Conservation (phyloP, 1,284 basidiomycete genomes). For the Ceraceosorus guamensis region DNA sequence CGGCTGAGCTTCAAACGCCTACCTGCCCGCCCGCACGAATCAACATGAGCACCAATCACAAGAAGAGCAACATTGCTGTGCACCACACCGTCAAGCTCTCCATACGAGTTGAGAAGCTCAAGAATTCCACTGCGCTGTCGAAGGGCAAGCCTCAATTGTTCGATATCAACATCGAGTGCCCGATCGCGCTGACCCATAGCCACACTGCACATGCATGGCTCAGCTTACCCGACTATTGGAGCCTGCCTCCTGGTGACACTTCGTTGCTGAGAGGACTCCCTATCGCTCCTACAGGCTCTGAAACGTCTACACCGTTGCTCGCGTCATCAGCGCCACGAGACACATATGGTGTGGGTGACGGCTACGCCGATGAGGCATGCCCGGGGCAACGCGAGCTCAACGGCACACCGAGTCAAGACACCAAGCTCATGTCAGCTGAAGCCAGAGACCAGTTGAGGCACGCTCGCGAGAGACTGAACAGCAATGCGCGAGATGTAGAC, state of each 20-base stretch:
- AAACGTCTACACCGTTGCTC: too few species aligned
- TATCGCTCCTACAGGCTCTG: too few species aligned
- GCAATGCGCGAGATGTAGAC: too few species aligned
- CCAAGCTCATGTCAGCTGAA: too few species aligned
- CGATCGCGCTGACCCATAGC: slow-evolving; percentile 55
- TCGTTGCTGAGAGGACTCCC: too few species aligned
- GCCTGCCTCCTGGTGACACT: not conserved
- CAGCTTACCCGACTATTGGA: slow-evolving; percentile 37
- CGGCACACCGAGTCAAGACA: too few species aligned
- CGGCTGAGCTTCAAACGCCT: slow-evolving; percentile 38
- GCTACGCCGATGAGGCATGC: too few species aligned
- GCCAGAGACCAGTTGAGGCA: too few species aligned
- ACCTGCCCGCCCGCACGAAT: slow-evolving; percentile 52
- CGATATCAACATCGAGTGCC: slow-evolving; percentile 82
- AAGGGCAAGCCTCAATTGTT: slow-evolving; percentile 51
- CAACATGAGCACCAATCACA: slow-evolving; percentile 75
- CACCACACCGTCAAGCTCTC: slow-evolving; percentile 74
- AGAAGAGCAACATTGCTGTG: slow-evolving; percentile 69
- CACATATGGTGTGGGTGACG: too few species aligned
- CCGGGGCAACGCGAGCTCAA: too few species aligned
- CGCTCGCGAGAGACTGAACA: too few species aligned
- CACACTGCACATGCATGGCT: slow-evolving; percentile 43
- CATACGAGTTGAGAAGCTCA: slow-evolving; percentile 65
- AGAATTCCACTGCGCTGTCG: not conserved
- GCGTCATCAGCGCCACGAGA: too few species aligned